phyloP scores from a whole-genome alignment of 192 early-diverging fungal genomes.

The Pilobolus umbonatus region DNA sequence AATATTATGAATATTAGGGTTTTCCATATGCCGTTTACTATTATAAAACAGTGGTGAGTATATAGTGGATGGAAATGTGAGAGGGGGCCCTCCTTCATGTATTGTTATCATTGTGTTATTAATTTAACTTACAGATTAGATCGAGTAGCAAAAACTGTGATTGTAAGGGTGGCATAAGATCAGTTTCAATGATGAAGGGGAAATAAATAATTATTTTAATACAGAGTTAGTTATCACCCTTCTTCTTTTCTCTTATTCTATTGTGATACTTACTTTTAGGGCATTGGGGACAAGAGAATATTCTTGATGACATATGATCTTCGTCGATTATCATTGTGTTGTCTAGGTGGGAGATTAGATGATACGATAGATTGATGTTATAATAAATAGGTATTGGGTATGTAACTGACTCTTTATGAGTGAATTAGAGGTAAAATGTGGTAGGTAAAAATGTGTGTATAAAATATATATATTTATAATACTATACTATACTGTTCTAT shows the following conservation, averaged over 20 bases:
- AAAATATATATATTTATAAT: no score
- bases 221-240: no score
- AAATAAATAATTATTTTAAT: slow-evolving; percentile 5
- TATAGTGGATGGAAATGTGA: neutral
- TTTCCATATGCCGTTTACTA: slow-evolving; percentile 46
- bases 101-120: neutral
- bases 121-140: slow-evolving; percentile 29
- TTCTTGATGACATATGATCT: slow-evolving; percentile 17
- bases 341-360: neutral
- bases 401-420: no score
- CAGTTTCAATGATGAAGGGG: neutral
- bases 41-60: slow-evolving; percentile 5
- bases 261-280: slow-evolving; percentile 25
- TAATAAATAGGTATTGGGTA: no score
- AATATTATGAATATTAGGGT: slow-evolving; percentile 50
- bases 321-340: slow-evolving; percentile 1
- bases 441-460: no score
- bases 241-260: no score
- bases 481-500: no score
- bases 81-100: neutral
- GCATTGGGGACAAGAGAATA: slow-evolving; percentile 32
- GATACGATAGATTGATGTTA: neutral
- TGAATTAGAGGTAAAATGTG: no score
- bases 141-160: slow-evolving; percentile 32
- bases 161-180: neutral